These are phyloP conservation scores for Melanomma pulvis-pyrius DNA, from an alignment of 495 filamentous ascomycete species.

Conservation along the genomic window DNA sequence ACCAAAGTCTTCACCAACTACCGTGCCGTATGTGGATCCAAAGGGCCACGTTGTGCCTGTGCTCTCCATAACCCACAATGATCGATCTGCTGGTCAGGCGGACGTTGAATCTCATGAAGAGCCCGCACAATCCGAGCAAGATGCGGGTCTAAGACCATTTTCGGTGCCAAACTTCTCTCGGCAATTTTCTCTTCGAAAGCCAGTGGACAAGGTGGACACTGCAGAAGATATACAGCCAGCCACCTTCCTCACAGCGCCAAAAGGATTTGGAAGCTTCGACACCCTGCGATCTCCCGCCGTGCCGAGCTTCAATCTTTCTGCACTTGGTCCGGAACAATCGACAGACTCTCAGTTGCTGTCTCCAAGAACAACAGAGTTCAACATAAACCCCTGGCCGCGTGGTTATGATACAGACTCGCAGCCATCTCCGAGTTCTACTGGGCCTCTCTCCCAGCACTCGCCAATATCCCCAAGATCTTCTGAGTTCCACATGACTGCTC, in stretches of 20 bases:
- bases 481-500: constrained; percentile 45
- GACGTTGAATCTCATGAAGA: neutral
- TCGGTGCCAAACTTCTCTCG: constrained; percentile 40
- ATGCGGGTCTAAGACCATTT: constrained; percentile 4
- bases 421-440: neutral
- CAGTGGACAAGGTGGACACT: constrained; percentile 2
- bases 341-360: constrained; percentile 2
- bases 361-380: constrained; percentile 19
- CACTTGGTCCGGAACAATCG: neutral
- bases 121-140: neutral
- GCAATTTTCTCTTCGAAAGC: constrained; percentile 28
- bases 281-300: constrained; percentile 9
- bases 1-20: constrained; percentile 9
- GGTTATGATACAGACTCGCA: neutral
- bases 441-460: neutral
- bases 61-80: constrained; percentile 28
- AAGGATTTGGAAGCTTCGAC: constrained; percentile 3
- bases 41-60: constrained; percentile 38
- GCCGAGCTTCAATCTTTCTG: constrained; percentile 19
- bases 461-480: constrained; percentile 30
- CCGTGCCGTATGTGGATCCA: constrained; percentile 35
- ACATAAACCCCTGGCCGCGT: constrained; percentile 2
- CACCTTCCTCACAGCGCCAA: neutral
- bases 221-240: neutral
- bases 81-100: neutral